Evolutionary conservation across 371 early-diverging fungal species (phyloP), one percentile per base, ranked within the genome.

Genomic region (Apophysomyces trapeziformis): DNA sequence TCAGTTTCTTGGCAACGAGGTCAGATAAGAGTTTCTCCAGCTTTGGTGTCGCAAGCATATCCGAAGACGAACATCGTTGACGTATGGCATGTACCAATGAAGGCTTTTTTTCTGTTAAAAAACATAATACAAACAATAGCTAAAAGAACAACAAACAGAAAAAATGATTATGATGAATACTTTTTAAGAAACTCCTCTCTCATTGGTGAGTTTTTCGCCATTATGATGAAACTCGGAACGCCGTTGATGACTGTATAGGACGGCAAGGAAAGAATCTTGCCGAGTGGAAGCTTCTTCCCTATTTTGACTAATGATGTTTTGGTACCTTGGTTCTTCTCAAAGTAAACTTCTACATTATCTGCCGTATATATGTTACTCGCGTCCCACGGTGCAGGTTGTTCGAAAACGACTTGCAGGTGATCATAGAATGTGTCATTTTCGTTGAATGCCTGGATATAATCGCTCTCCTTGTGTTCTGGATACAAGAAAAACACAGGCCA

Each of bases 401-500:
- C 91, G 73, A 97, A 92, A 77, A 99, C 93, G 46, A 89, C 77
- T 45, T 87, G 85, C 37, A 99, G 69, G 71, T 96, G 96, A 64
- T 95, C 96, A 50, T 78, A 67, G 67, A 99, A 92, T 18, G 95
- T 87, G 65, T 87, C 82, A 13, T 83, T 77, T 75, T 98, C 98
- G 74, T 94, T 83, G 69, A 95, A 96, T 26, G 85, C 78, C 65
- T 90, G 87, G 59, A 99, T 93, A 66, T 94, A 88, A 73, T 99
- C 99, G 5, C 93, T 92, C 70, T 98, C 91, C 66, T 90, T 90
- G 73, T 89, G 84, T 74, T 98, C 97, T 4, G 99, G 99, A 76
- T 99, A 99, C 75, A 97, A 74, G 66, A 99, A 94, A 63, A 95
- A 85, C 1, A 94, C 94, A 0, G 99, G 98, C 86, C 93, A 91